Evolutionary conservation across 495 filamentous ascomycete genomes (phyloP).

Genomic region (Neurospora sp.): DNA sequence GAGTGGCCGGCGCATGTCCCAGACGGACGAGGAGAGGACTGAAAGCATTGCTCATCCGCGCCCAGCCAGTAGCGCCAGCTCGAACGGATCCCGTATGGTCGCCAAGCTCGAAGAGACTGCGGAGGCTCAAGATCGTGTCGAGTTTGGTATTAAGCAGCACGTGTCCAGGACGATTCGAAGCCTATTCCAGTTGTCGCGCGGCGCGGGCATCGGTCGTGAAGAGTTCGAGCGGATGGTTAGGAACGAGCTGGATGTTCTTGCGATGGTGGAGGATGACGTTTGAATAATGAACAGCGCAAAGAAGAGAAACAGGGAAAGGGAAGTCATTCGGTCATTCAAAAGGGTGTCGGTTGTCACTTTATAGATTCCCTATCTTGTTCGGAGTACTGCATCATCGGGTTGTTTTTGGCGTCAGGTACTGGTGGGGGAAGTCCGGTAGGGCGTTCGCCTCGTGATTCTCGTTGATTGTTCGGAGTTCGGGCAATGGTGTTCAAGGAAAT

Average conservation of each 20-base stretch:
- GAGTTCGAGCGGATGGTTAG: constrained; percentile 77
- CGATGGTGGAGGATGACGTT: constrained; percentile 61
- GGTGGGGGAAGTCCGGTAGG: background rate
- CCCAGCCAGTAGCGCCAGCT: constrained; percentile 44
- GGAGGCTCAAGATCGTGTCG: constrained; percentile 53
- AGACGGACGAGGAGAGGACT: constrained; percentile 16
- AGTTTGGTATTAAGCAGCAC: constrained; percentile 81
- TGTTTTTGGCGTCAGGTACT: background rate
- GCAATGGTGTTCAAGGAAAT: background rate
- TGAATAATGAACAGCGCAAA: constrained; percentile 1
- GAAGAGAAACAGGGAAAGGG: background rate
- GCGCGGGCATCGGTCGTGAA: constrained; percentile 66
- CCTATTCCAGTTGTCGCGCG: constrained; percentile 69
- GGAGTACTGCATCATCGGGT: background rate
- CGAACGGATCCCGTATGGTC: constrained; percentile 46
- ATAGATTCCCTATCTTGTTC: background rate
- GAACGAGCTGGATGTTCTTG: constrained; percentile 70
- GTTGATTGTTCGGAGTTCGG: background rate
- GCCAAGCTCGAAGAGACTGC: constrained; percentile 57
- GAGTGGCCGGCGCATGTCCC: constrained; percentile 12
- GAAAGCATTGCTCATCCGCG: constrained; percentile 32
- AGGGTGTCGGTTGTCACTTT: background rate
- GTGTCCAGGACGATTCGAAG: constrained; percentile 82
- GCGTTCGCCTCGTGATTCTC: background rate
- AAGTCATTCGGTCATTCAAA: background rate